phyloP scores from a whole-genome alignment of 352 stramenopile species.

The Globisporangium takayamanum region DNA sequence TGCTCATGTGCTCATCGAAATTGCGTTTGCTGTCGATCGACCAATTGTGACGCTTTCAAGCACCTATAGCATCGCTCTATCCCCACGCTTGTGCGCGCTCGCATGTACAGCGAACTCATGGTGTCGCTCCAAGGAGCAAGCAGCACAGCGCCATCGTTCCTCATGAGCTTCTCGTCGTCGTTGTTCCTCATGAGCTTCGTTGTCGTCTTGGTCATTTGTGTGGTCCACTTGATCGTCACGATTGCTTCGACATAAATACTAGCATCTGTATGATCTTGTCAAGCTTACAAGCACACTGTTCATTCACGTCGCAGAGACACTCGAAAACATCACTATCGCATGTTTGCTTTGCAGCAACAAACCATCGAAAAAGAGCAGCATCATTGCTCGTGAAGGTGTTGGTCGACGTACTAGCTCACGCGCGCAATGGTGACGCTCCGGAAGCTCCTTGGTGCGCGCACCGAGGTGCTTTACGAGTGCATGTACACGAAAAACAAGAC shows the following conservation, averaged over 20 bases:
- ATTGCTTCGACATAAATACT: neutral
- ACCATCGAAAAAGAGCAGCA: neutral
- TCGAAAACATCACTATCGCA: neutral
- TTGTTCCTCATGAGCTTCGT: too few species aligned
- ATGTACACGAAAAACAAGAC: slow-evolving; percentile 89
- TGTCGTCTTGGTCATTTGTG: too few species aligned
- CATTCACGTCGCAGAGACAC: neutral
- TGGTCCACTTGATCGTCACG: neutral
- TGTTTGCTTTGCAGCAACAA: too few species aligned
- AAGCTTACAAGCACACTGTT: neutral
- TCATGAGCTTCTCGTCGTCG: too few species aligned
- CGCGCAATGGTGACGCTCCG: slow-evolving; percentile 45
- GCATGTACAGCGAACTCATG: too few species aligned
- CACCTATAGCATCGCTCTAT: too few species aligned
- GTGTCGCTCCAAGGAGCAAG: too few species aligned
- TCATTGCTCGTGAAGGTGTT: neutral
- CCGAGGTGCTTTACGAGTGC: slow-evolving; percentile 56
- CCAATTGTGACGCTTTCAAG: too few species aligned
- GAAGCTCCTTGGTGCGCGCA: slow-evolving; percentile 38
- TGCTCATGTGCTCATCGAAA: too few species aligned
- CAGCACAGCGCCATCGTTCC: too few species aligned
- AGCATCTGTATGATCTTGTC: neutral
- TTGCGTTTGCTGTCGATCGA: too few species aligned
- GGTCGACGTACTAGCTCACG: neutral
- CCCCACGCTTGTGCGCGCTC: too few species aligned